Evolutionary conservation across 2,329 filamentous ascomycete genomes (phyloP), one percentile per base, ranked within the genome.

Genomic region (Cyphellophora attinorum): DNA sequence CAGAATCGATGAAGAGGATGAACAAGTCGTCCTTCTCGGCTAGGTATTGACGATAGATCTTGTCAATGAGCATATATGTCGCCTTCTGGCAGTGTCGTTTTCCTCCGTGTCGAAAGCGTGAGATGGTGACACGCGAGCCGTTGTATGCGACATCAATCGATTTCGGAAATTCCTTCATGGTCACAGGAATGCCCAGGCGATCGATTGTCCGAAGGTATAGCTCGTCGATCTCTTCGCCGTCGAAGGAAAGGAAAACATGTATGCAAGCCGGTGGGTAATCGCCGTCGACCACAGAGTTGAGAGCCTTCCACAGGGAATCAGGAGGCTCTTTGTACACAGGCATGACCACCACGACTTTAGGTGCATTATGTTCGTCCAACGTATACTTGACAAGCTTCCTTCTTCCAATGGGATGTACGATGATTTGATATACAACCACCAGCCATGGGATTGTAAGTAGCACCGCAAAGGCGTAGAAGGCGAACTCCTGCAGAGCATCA

Each of bases 261-360:
- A 95, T 81, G 57, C 89, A 95, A 2, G 83, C 81, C 4, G 85
- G 75, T 1, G 91, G 89, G 46, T 96, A 96, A 50, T 95, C 89
- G 59, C 85, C 93, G 49, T 89, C 82, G 33, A 94, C 85, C 19
- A 96, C 79, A 0, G 89, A 95, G 60, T 95, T 79, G 48, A 95
- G 72, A 4, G 89, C 91, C 30, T 81, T 82, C 36, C 95, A 68
- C 30, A 96, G 70, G 10, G 93, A 72, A 1, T 84, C 81, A 0
- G 85, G 84, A 18, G 86, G 78, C 54, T 96, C 91, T 53, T 91
- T 85, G 64, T 94, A 96, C 53, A 88, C 93, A 4, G 89, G 91
- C 86, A 96, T 95, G 39, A 96, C 81, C 40, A 96, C 82, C 44
- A 95, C 85, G 11, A 93, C 82, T 59, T 96, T 96, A 2, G 89